Evolutionary conservation across 805 yeast genomes (phyloP), one percentile per base, ranked within the genome.

Genomic region (Metschnikowia bowlesiae): DNA sequence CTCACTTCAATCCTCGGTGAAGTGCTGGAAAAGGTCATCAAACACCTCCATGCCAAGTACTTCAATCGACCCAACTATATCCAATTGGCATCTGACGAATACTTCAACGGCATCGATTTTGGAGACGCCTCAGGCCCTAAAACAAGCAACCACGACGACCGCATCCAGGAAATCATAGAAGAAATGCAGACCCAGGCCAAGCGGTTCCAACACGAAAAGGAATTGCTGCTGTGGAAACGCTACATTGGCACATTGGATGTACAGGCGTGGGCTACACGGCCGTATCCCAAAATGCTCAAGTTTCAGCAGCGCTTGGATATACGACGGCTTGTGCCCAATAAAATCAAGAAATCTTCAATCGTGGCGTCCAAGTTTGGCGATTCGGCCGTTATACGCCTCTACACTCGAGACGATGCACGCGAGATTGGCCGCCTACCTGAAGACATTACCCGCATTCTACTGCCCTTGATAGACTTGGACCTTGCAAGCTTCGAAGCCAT

Each of bases 381-480:
- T 34, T 56, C 68, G 1, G 66, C 75, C 1, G 66, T 72, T 6
- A 65, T 73, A 9, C 55, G 78, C 39, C 53, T 74, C 11, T 65
- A 61, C 51, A 65, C 70, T 2, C 35, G 48, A 1, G 56, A 57
- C 9, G 51, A 49, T 1, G 57, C 65, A 11, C 55, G 86, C 52
- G 96, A 88, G 62, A 71, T 91, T 31, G 97, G 94, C 0, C 77
- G 96, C 56, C 62, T 88, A 1, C 84, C 88, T 0, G 90, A 85
- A 54, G 86, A 81, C 45, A 71, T 81, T 31, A 89, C 96, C 0
- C 67, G 77, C 5, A 76, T 84, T 9, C 62, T 91, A 8, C 78
- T 84, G 3, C 89, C 95, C 0, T 70, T 90, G 32, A 49, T 87
- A 2, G 87, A 81, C 48, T 65, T 78, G 8, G 71, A 74, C 7